phyloP scores from a whole-genome alignment of 2,329 filamentous ascomycete genomes.

The Cercospora sp. region DNA sequence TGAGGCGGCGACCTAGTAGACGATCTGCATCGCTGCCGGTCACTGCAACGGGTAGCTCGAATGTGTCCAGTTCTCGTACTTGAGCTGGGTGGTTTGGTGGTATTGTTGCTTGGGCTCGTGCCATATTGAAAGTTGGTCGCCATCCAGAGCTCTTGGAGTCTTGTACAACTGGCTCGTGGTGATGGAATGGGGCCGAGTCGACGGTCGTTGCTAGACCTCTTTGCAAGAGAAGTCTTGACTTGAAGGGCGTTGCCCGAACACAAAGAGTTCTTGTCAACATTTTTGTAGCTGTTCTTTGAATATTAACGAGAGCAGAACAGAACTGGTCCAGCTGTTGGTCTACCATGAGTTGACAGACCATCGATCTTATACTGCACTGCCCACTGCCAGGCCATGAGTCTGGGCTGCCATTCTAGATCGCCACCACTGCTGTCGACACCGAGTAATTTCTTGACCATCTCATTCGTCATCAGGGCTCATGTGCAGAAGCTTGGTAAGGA shows the following conservation, averaged over 20 bases:
- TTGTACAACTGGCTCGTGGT: background rate
- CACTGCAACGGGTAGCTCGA: constrained; percentile 13
- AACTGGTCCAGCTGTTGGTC: background rate
- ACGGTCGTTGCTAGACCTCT: background rate
- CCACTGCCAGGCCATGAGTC: background rate
- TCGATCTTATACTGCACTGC: background rate
- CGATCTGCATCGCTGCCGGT: constrained; percentile 14
- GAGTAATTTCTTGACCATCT: background rate
- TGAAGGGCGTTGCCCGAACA: background rate
- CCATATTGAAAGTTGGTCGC: constrained; percentile 8
- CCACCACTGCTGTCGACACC: background rate
- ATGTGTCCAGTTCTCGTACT: constrained; percentile 16
- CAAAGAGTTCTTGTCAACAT: background rate
- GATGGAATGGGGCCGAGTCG: background rate
- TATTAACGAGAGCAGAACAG: background rate
- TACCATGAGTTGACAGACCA: background rate
- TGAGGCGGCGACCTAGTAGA: background rate
- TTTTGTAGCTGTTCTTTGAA: background rate
- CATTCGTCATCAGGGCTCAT: background rate
- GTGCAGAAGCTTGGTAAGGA: background rate
- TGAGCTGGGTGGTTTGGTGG: constrained; percentile 13
- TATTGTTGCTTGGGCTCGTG: constrained; percentile 5
- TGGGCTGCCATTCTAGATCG: background rate
- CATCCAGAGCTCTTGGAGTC: background rate
- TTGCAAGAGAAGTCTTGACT: background rate